Percentiles rank a stretch among this genome's conserved stretches.
Conservation (phyloP, 805 yeast species). For the Candida xiaguanensis region DNA sequence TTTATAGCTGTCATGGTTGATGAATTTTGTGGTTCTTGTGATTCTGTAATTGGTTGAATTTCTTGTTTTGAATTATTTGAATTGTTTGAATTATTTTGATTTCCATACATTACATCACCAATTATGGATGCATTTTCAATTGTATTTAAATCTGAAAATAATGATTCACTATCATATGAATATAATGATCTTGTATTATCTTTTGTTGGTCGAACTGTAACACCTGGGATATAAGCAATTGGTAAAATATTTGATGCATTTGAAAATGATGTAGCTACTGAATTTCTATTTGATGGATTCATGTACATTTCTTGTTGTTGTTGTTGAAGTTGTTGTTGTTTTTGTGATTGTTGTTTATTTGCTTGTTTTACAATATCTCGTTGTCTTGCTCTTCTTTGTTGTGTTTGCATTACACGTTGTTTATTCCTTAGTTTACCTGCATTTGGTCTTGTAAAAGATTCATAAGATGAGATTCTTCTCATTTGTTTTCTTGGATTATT, state of each 20-base stretch:
- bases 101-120: conserved; percentile 29
- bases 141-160: conserved; percentile 41
- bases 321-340: conserved; percentile 8
- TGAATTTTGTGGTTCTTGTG: conserved; percentile 18
- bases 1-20: conserved; percentile 69
- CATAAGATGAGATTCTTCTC: conserved; percentile 37
- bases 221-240: conserved; percentile 93
- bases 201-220: conserved; percentile 56
- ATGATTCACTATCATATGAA: conserved; percentile 40
- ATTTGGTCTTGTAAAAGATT: conserved; percentile 39
- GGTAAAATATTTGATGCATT: conserved; percentile 87
- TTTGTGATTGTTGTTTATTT: conserved; percentile 10
- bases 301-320: conserved; percentile 13
- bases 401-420: conserved; percentile 15
- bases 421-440: conserved; percentile 12
- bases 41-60: conserved; percentile 17
- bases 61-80: conserved; percentile 7
- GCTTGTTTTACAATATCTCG: conserved; percentile 11
- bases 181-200: conserved; percentile 43
- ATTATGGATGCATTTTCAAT: conserved; percentile 46
- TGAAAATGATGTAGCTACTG: conserved; percentile 58
- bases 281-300: conserved; percentile 25
- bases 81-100: conserved; percentile 9
- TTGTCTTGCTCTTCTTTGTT: conserved; percentile 16
- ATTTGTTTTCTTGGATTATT: conserved; percentile 7